Conservation (phyloP, 371 early-diverging fungal species). For the Mucor racemosus region DNA sequence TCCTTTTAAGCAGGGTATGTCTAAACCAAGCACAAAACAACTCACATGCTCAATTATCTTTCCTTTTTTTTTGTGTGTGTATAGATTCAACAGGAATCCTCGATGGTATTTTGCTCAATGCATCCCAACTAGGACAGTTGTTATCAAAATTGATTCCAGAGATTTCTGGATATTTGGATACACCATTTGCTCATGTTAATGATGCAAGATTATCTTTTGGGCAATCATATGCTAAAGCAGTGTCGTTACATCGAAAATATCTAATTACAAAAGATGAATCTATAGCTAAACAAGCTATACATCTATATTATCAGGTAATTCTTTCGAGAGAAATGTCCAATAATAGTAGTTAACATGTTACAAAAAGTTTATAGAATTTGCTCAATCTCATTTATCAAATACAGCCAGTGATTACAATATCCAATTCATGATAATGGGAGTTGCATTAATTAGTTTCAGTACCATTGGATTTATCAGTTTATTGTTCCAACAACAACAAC, state of each 20-base stretch:
- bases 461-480: conserved; percentile 12
- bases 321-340: too few species aligned
- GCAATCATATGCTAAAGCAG: conserved; percentile 22
- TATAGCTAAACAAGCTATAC: conserved; percentile 21
- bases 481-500: background rate
- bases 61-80: background rate
- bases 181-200: conserved; percentile 4
- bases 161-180: conserved; percentile 14
- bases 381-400: conserved; percentile 52
- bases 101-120: conserved; percentile 59
- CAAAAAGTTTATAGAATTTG: conserved; percentile 47
- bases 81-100: background rate
- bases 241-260: conserved; percentile 22
- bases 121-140: conserved; percentile 60
- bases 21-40: background rate
- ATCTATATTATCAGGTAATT: conserved; percentile 42
- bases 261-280: background rate
- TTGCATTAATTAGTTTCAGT: conserved; percentile 24
- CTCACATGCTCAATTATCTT: background rate
- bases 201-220: background rate
- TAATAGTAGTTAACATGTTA: too few species aligned
- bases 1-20: conserved; percentile 28
- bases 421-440: conserved; percentile 53
- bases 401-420: conserved; percentile 64
- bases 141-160: conserved; percentile 20